These are phyloP conservation scores for Fagopyrum tataricum DNA, from an alignment of 148 eudicot species.

Conservation along the genomic window DNA sequence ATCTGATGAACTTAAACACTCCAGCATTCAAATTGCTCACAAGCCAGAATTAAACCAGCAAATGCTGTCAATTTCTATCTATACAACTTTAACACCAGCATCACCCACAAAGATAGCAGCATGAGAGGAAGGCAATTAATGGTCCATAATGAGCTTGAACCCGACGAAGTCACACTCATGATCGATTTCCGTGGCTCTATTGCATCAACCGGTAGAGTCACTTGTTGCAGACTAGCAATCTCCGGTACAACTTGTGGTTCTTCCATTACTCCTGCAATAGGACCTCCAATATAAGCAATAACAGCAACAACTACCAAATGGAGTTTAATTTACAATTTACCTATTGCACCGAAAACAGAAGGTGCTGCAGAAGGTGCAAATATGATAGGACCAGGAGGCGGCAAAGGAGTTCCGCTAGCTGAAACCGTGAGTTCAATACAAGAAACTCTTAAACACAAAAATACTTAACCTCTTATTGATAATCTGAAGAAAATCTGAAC, in stretches of 20 bases:
- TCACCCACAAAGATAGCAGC: not conserved
- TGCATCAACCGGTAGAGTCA: not conserved
- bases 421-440: not conserved
- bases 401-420: slow-evolving; percentile 2
- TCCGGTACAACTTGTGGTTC: not conserved
- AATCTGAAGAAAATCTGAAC: slow-evolving; percentile 14
- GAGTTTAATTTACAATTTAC: not conserved
- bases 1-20: not conserved
- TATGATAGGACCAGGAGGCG: slow-evolving; percentile 5
- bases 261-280: not conserved
- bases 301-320: not conserved
- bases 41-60: not conserved
- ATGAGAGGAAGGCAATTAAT: not conserved
- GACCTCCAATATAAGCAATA: not conserved
- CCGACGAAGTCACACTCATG: not conserved
- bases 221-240: not conserved
- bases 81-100: not conserved
- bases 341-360: not conserved
- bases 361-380: slow-evolving; percentile 13
- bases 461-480: not conserved
- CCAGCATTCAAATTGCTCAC: not conserved
- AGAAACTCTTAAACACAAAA: not conserved
- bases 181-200: no score
- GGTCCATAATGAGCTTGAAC: slow-evolving; percentile 8
- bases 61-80: not conserved